Conservation (phyloP, 2,329 filamentous ascomycete species). For the Diaporthe eres region DNA sequence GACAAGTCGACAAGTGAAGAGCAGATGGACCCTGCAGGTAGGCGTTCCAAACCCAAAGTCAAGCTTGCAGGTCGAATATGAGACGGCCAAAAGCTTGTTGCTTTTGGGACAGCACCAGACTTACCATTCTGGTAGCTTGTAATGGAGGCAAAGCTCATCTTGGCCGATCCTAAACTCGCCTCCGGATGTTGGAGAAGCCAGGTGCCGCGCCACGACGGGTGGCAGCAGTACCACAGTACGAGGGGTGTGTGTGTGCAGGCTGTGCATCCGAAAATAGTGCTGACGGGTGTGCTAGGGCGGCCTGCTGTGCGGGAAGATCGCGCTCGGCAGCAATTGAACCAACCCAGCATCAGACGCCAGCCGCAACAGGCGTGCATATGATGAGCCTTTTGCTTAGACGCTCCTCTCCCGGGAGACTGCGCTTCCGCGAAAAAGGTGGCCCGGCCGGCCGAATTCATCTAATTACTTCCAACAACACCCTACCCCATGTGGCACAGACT, state of each 20-base stretch:
- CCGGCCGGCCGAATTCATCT: not conserved
- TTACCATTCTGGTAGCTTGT: not conserved
- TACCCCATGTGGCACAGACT: not conserved
- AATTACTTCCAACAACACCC: not conserved
- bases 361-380: not conserved
- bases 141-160: not conserved
- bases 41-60: not conserved
- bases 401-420: not conserved
- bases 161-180: not conserved
- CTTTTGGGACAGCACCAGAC: not conserved
- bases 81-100: not conserved
- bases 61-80: not conserved
- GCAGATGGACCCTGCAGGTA: too few species aligned
- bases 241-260: not conserved
- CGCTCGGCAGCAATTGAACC: conserved; percentile 1
- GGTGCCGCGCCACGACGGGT: conserved; percentile 25
- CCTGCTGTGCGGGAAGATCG: conserved; percentile 14
- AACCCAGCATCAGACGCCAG: not conserved
- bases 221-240: not conserved
- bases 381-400: not conserved
- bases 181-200: conserved; percentile 28
- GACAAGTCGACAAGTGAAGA: not conserved
- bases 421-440: conserved; percentile 7
- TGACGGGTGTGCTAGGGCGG: not conserved
- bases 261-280: conserved; percentile 31